Base-by-base conservation (phyloP, 495 filamentous ascomycete species). In the Neurospora sublineolata region DNA sequence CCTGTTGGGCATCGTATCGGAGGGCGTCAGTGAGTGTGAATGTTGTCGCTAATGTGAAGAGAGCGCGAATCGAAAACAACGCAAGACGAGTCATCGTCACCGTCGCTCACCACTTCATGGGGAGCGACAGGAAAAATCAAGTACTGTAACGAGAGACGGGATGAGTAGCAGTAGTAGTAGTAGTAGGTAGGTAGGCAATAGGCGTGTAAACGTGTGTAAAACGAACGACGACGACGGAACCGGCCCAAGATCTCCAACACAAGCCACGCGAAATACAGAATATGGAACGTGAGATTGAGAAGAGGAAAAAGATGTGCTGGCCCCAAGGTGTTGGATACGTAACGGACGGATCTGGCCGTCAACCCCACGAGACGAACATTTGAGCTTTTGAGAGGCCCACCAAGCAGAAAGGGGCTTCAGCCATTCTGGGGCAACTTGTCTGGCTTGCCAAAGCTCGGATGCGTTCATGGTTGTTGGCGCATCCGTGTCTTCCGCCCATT, bases 1-100 rank as follows among this genome's bases (percentile, higher is more conserved):
- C 78, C 67, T 89, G 77, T 10, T 81, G 73, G 38, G 86, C 81
- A 69, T 89, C 86, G 74, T 87, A 91, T 44, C 82, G 83, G 77
- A 89, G 87, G 68, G 82, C 83, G 71, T 68, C 60, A 73, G 77
- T 76, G 73, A 79, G 69, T 38, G 77, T 74, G 11, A 71, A 69
- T 37, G 76, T 71, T n/a, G 72, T 64, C 37, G 75, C 74, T 70
- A 80, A 71, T 33, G 78, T 77, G 70, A 75, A 39, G 38, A 79
- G 68, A 70, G 77, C 30, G 41, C 73, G 41, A 60, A 72, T 68
- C 67, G 73, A 80, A 75, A 79, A 73, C 72, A 79, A 78, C 68
- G 77, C 74, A 73, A 74, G 74, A 72, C 69, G 77, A 77, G 73
- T 76, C 78, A 79, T 79, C 58, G 73, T 78, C 64, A 69, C 73